These are phyloP conservation scores for Xylaria sp. DNA, from an alignment of 2,329 filamentous ascomycete species.

Conservation along the genomic window DNA sequence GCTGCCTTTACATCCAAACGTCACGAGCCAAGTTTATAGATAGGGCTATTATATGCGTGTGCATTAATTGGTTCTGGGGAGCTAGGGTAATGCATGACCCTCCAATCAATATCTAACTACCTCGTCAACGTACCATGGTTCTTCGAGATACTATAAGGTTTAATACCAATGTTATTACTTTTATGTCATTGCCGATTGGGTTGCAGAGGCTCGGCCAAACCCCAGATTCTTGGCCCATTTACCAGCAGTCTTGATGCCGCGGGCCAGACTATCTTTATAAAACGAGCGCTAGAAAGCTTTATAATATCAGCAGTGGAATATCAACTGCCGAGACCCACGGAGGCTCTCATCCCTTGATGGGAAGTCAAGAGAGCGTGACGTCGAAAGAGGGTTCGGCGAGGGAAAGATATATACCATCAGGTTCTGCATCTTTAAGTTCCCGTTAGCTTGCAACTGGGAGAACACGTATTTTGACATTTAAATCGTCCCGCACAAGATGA, in stretches of 20 bases:
- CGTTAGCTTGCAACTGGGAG: neutral
- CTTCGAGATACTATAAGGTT: slow-evolving; percentile 1
- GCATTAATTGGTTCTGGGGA: neutral
- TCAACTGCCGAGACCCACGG: slow-evolving; percentile 27
- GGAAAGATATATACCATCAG: slow-evolving; percentile 25
- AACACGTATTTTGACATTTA: neutral
- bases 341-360: neutral
- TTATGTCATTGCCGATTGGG: slow-evolving; percentile 19
- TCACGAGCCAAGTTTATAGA: neutral
- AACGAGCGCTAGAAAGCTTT: neutral
- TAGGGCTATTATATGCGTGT: neutral
- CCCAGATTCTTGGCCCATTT: slow-evolving; percentile 15
- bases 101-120: slow-evolving; percentile 10
- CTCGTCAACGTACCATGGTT: slow-evolving; percentile 8
- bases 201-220: neutral
- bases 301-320: slow-evolving; percentile 19
- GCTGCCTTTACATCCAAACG: neutral
- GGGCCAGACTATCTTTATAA: slow-evolving; percentile 15
- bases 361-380: neutral
- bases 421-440: neutral
- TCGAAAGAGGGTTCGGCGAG: neutral
- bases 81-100: slow-evolving; percentile 9
- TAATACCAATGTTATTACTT: slow-evolving; percentile 5
- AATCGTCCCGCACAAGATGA: slow-evolving; percentile 44
- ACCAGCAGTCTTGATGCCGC: neutral